Percentiles rank a stretch among this genome's conserved stretches.
These are phyloP conservation scores for Dictyostelium purpureum DNA, from an alignment of 78 protist species.

Conservation along the genomic window DNA sequence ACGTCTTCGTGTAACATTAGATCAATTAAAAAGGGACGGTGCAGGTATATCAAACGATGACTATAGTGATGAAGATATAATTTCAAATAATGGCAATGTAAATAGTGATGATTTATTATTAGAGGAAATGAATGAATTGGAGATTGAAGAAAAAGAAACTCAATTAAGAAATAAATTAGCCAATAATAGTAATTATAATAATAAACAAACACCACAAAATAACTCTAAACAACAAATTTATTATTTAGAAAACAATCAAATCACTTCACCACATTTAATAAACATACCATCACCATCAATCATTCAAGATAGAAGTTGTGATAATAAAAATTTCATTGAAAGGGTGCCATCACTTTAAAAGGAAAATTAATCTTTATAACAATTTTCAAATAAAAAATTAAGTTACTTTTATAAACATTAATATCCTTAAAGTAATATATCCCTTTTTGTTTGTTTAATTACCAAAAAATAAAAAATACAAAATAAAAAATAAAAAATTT, in stretches of 20 bases:
- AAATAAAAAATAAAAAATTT: neutral
- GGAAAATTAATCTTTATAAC: too few species aligned
- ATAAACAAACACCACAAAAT: neutral
- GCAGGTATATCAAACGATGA: neutral
- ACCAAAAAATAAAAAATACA: neutral
- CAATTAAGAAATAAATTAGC: too few species aligned
- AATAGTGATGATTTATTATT: neutral
- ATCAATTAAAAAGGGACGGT: constrained; percentile 69
- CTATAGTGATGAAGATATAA: neutral
- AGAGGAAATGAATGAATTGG: neutral
- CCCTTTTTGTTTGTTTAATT: too few species aligned
- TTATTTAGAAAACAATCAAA: neutral
- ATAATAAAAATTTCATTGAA: neutral
- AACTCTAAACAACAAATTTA: neutral
- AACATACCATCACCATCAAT: neutral
- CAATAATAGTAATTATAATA: too few species aligned
- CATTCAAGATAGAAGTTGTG: neutral
- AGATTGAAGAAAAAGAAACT: neutral
- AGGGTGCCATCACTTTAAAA: neutral
- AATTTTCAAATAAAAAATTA: neutral
- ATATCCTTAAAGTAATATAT: neutral
- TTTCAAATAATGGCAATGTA: neutral
- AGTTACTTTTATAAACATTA: neutral
- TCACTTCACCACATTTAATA: neutral
- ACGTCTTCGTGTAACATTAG: constrained; percentile 57